Evolutionary conservation across 179 eudicot genomes (phyloP), one percentile per base, ranked within the genome.

Genomic region (Silene vulgaris): DNA sequence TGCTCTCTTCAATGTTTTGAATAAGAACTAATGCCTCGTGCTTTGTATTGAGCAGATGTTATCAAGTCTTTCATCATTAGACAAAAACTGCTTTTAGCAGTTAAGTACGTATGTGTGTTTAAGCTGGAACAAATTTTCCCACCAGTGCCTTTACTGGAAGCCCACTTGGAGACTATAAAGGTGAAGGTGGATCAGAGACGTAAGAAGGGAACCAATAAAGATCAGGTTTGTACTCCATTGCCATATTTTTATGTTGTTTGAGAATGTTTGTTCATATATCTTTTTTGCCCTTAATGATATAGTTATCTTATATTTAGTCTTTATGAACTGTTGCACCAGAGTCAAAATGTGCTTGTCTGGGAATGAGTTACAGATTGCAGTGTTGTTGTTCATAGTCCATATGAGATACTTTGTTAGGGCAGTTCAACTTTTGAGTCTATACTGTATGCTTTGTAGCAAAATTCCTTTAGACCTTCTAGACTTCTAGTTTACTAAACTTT

Each of bases 61-160:
- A 76, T 87, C 65, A 45, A 60, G 40, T 37, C 61, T 50, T 82
- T 85, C 69, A 75, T 85, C 68, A 17, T 67, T 30, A 71, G 23
- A 64, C 71, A 78, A n/a, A 72, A 75, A 74, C 45, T 54, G 56
- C 79, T 85, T 61, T 67, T 43, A 5, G 88, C 88, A 14, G 73
- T 86, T 20, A 73, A 69, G 59, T 82, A 75, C 72, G 74, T 82
- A 59, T 80, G 74, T 50, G 86, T 71, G 63, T 84, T 79, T 74
- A 71, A 76, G 61, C 84, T 82, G 17, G 59, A 73, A 28, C 32
- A 59, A 12, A 52, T 19, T 43, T 82, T 84, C 64, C 85, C 84
- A 11, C 82, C 83, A 4, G 79, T 43, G 56, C 77, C 80, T 66
- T 73, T 86, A 59, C 79, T 85, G 30, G 59, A 82, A 77, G 40